phyloP scores from a whole-genome alignment of 805 yeast genomes.

The Cyberlindnera samutprakarnensis region DNA sequence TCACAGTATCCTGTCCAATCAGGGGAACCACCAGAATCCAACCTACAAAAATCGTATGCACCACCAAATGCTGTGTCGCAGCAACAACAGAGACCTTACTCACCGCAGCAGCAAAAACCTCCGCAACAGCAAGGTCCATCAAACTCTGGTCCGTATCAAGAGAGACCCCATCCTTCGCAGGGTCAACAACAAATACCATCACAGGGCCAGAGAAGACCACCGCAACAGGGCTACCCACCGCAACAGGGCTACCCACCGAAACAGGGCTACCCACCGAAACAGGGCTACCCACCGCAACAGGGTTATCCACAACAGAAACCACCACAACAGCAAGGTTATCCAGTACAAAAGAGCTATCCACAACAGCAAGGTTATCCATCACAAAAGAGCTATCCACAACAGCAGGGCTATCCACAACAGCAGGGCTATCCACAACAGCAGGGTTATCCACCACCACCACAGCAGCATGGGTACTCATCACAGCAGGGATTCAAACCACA shows the following conservation, averaged over 20 bases:
- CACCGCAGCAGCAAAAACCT: slow-evolving; percentile 5
- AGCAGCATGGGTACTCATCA: slow-evolving; percentile 4
- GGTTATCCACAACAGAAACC: slow-evolving; percentile 4
- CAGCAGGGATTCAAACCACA: slow-evolving; percentile 1
- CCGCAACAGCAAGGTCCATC: too few species aligned
- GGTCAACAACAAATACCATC: slow-evolving; percentile 8
- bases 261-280: slow-evolving; percentile 6
- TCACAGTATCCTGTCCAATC: too few species aligned
- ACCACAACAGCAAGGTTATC: slow-evolving; percentile 4
- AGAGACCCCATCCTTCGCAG: slow-evolving; percentile 7
- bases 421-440: slow-evolving; percentile 5
- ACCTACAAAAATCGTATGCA: too few species aligned
- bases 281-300: slow-evolving; percentile 4
- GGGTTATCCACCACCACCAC: slow-evolving; percentile 1
- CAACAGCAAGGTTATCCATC: slow-evolving; percentile 7
- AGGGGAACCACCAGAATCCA: too few species aligned
- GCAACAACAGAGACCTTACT: too few species aligned
- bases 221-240: slow-evolving; percentile 5
- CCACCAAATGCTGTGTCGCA: too few species aligned
- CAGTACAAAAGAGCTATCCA: too few species aligned
- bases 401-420: slow-evolving; percentile 5
- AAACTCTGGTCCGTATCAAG: too few species aligned
- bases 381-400: slow-evolving; percentile 8
- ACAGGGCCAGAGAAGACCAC: slow-evolving; percentile 3
- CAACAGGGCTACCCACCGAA: slow-evolving; percentile 7